These are phyloP conservation scores for Xylaria sp. DNA, from an alignment of 2,329 filamentous ascomycete species.

Conservation along the genomic window DNA sequence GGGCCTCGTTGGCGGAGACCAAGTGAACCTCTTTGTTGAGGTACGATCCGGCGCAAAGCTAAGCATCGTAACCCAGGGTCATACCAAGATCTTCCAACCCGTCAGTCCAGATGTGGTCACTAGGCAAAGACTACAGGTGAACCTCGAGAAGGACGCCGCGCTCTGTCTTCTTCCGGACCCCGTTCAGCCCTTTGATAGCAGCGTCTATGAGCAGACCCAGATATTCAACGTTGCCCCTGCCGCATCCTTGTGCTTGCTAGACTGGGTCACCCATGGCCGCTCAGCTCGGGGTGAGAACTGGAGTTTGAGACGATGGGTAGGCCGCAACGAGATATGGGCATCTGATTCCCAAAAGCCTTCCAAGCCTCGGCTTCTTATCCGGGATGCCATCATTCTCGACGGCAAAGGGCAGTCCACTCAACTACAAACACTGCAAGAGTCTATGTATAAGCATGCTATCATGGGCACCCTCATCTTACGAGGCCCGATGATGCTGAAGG, in stretches of 20 bases:
- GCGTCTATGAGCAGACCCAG: slow-evolving; percentile 84
- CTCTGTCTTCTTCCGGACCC: slow-evolving; percentile 84
- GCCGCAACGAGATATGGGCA: slow-evolving; percentile 86
- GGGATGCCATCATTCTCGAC: slow-evolving; percentile 82
- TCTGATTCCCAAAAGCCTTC: slow-evolving; percentile 40
- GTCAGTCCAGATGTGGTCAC: slow-evolving; percentile 60
- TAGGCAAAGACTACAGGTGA: slow-evolving; percentile 60
- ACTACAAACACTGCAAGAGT: slow-evolving; percentile 54
- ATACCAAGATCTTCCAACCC: slow-evolving; percentile 95
- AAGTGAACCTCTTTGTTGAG: slow-evolving; percentile 73
- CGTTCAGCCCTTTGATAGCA: slow-evolving; percentile 85
- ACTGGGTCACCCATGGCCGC: slow-evolving; percentile 93
- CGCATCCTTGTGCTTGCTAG: slow-evolving; percentile 77
- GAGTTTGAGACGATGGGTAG: slow-evolving; percentile 79
- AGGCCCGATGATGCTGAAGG: slow-evolving; percentile 68
- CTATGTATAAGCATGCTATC: slow-evolving; percentile 77
- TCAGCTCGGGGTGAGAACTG: slow-evolving; percentile 86
- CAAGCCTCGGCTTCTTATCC: slow-evolving; percentile 70
- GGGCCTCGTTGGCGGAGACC: slow-evolving; percentile 86
- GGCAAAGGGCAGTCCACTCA: slow-evolving; percentile 51
- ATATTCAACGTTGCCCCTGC: slow-evolving; percentile 67
- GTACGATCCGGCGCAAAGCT: slow-evolving; percentile 70
- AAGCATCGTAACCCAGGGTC: slow-evolving; percentile 72
- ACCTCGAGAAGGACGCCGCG: slow-evolving; percentile 56
- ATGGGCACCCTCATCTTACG: slow-evolving; percentile 86